Conservation (phyloP, 352 stramenopile species). For the Peronosclerospora sorghi region DNA sequence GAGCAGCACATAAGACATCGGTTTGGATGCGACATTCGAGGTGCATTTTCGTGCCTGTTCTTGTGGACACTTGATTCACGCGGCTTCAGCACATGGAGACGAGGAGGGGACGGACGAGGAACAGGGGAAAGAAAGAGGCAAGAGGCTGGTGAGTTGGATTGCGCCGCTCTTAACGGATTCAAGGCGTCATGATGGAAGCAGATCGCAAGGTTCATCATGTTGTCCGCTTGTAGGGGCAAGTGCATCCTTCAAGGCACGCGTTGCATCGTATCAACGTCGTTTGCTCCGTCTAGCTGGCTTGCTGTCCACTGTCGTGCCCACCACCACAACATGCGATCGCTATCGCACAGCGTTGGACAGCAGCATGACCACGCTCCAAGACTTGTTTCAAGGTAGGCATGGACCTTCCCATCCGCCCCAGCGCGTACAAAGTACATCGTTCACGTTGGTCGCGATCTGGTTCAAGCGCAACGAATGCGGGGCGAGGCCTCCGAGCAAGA, state of each 20-base stretch:
- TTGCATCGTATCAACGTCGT: constrained; percentile 62
- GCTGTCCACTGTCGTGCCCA: constrained; percentile 11
- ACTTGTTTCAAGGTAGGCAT: constrained; percentile 82
- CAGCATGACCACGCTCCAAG: constrained; percentile 75
- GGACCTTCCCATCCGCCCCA: constrained; percentile 70
- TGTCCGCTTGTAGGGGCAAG: constrained; percentile 77
- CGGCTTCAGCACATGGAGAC: constrained; percentile 23
- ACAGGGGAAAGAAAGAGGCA: constrained; percentile 12
- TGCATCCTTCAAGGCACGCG: constrained; percentile 65
- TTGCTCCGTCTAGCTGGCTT: constrained; percentile 54
- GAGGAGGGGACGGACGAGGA: constrained; percentile 16
- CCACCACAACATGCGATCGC: constrained; percentile 15
- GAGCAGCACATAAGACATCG: constrained; percentile 71
- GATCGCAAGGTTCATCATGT: constrained; percentile 80
- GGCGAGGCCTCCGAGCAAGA: constrained; percentile 44
- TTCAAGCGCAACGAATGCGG: constrained; percentile 49
- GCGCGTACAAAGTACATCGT: constrained; percentile 58
- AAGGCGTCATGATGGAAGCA: constrained; percentile 50
- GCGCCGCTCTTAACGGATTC: constrained; percentile 58
- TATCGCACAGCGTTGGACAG: constrained; percentile 50
- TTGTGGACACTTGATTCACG: constrained; percentile 44
- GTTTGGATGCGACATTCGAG: constrained; percentile 78
- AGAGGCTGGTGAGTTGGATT: constrained; percentile 53
- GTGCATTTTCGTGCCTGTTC: constrained; percentile 52
- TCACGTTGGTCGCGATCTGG: constrained; percentile 50